Evolutionary conservation across 441 rosid genomes (phyloP), one percentile per base, ranked within the genome.

Genomic region (Flueggea neowawraea): DNA sequence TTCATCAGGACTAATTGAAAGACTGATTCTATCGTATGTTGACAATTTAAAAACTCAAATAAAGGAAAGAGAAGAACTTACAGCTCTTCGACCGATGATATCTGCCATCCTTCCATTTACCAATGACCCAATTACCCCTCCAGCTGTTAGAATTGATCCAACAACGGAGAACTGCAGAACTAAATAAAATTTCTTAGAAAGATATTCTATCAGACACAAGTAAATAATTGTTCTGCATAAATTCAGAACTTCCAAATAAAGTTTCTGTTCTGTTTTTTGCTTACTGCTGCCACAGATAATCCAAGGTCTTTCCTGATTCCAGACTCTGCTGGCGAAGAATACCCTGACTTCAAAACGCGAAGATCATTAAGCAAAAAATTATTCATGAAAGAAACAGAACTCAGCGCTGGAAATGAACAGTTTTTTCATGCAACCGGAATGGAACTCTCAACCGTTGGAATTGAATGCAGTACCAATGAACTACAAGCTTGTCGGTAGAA

Each of bases 281-380:
- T 68, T 16, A 78, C 88, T 54, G 61, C 75, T 5, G 80, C 76
- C 10, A 69, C 45, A 61, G 88, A 73, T 44, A 85, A 68, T 67
- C 75, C 83, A 62, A 85, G 44, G 14, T 83, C 88, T 14, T 67
- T 66, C 64, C 65, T 65, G 54, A 85, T 81, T 54, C 76, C 80
- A 48, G 73, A 52, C 54, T 78, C 67, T 10, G 82, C 79, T 28
- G 88, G 86, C 3, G 85, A 75, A 10, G 88, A 77, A 60, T 72
- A 85, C 8, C 82, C 86, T 15, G 71, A 31, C 88, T 80, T 67
- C 63, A 41, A 28, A 56, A 39, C 52, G 58, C 36, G 12, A 17
- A 47, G 28, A 22, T 22, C 28, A 0, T 22, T 22, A 22, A 22
- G 28, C 28, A 22, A 22, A 22, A 22, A 22, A 22, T 22, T 22